A percentile compares a stretch with the other conserved stretches of the same genome.
These are phyloP conservation scores for Chalara sp. DNA, from an alignment of 2,329 filamentous ascomycete genomes.

Conservation along the genomic window DNA sequence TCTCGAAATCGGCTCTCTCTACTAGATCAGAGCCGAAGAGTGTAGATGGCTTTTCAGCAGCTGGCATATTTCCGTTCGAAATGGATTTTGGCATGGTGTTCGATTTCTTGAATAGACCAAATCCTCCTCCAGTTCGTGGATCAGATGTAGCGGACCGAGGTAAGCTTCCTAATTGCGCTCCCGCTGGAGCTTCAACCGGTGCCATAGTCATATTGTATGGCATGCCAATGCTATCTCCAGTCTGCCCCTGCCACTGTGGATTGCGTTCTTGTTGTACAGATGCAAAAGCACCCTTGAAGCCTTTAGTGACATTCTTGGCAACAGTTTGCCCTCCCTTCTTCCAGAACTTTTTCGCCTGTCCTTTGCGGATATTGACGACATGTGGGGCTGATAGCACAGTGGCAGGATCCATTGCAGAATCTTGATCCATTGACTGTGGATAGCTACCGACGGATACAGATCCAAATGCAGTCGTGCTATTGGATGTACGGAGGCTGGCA, in stretches of 20 bases:
- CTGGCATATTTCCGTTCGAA: slow-evolving; percentile 32
- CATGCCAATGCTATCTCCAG: slow-evolving; percentile 58
- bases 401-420: slow-evolving; percentile 24
- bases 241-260: slow-evolving; percentile 45
- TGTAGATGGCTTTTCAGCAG: slow-evolving; percentile 45
- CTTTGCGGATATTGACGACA: slow-evolving; percentile 90
- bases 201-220: slow-evolving; percentile 64
- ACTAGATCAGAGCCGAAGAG: slow-evolving; percentile 88
- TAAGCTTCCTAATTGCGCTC: slow-evolving; percentile 16
- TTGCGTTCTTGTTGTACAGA: slow-evolving; percentile 44
- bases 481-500: slow-evolving; percentile 33
- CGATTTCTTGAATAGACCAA: slow-evolving; percentile 59
- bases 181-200: slow-evolving; percentile 39
- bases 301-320: slow-evolving; percentile 89
- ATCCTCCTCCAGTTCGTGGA: slow-evolving; percentile 28
- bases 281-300: slow-evolving; percentile 82
- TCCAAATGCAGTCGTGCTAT: slow-evolving; percentile 28
- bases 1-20: slow-evolving; percentile 81
- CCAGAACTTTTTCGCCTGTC: slow-evolving; percentile 91
- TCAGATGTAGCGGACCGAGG: slow-evolving; percentile 21
- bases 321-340: slow-evolving; percentile 94
- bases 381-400: slow-evolving; percentile 56
- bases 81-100: slow-evolving; percentile 42
- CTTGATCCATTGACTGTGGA: slow-evolving; percentile 27
- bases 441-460: slow-evolving; percentile 18